Evolutionary conservation across 2,329 filamentous ascomycete species (phyloP), one percentile per base, ranked within the genome.

Genomic region (Talaromyces sp.): DNA sequence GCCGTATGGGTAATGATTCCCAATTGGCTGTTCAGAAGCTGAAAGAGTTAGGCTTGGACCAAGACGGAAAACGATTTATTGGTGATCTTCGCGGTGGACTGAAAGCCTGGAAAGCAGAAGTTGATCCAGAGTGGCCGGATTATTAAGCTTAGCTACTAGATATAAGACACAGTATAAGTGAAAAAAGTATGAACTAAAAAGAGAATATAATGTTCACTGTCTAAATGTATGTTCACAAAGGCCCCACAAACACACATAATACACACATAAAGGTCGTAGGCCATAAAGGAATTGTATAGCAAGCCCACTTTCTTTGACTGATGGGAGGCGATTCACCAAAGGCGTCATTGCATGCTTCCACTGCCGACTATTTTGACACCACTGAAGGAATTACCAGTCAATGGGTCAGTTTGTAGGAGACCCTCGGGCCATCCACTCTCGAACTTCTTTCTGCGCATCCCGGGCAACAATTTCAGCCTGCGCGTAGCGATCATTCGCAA

Each of bases 1-100:
- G 81, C 66, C 79, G 80, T 14, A 74, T 78, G n/a, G 81, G 81
- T 1, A 83, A 83, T 59, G 81, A 83, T 63, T 83, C 81, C 1
- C 81, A 82, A 66, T 69, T 80, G 24, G 81, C 76, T 0, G 81
- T 82, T 5, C 71, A 75, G 63, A 79, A 70, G 64, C 56, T 82
- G 52, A 80, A 78, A 61, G 75, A 80, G 14, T 60, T 78, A 9
- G 75, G 77, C 8, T 59, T 78, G 9, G 76, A 76, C 49, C 71
- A 68, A 27, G 69, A 70, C 19, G 76, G 76, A 0, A 64, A 74
- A 60, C 71, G 76, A 52, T 74, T 70, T 56, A 72, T 81, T 22
- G 74, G 74, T 3, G 80, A 82, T 66, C 77, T 82, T n/a, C 73
- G 70, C 19, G 80, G 79, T 13, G 80, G 80, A 1, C 70, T 81